Conservation (phyloP, 2,329 filamentous ascomycete species). For the Penicillium psychrosexuale region DNA sequence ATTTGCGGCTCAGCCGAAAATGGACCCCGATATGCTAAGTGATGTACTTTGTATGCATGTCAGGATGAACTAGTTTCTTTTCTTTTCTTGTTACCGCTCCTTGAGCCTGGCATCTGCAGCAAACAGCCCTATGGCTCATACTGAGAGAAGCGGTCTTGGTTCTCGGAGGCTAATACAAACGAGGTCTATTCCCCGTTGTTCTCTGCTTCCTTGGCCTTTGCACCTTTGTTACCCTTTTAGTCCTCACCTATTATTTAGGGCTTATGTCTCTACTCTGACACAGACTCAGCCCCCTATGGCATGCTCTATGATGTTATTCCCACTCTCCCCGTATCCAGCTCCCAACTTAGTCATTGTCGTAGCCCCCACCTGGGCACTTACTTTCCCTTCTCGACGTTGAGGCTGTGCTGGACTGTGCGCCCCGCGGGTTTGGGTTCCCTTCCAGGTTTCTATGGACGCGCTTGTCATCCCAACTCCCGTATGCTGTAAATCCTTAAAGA, state of each 20-base stretch:
- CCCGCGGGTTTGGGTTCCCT: neutral
- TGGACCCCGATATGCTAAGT: neutral
- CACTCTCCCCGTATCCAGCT: neutral
- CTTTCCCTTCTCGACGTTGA: neutral
- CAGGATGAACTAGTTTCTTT: constrained; percentile 1
- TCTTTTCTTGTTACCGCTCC: constrained; percentile 6
- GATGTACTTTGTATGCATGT: neutral
- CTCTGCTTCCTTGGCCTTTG: neutral
- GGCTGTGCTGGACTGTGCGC: constrained; percentile 13
- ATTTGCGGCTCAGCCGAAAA: constrained; percentile 2
- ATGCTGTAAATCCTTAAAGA: neutral
- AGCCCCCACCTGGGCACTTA: neutral
- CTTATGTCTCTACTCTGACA: neutral
- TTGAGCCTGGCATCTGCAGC: constrained; percentile 2
- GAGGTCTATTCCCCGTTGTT: neutral
- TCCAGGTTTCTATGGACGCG: neutral
- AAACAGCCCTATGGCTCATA: constrained; percentile 10
- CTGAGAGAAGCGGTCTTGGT: constrained; percentile 6
- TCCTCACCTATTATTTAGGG: neutral
- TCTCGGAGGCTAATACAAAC: neutral
- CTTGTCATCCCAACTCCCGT: constrained; percentile 1
- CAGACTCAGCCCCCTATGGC: neutral
- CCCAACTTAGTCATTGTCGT: neutral
- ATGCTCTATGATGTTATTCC: constrained; percentile 1
- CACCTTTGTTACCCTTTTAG: neutral